A percentile compares a stretch with the other conserved stretches of the same genome.
These are phyloP conservation scores for Bauhinia variegata DNA, from an alignment of 306 rosid genomes.

Conservation along the genomic window DNA sequence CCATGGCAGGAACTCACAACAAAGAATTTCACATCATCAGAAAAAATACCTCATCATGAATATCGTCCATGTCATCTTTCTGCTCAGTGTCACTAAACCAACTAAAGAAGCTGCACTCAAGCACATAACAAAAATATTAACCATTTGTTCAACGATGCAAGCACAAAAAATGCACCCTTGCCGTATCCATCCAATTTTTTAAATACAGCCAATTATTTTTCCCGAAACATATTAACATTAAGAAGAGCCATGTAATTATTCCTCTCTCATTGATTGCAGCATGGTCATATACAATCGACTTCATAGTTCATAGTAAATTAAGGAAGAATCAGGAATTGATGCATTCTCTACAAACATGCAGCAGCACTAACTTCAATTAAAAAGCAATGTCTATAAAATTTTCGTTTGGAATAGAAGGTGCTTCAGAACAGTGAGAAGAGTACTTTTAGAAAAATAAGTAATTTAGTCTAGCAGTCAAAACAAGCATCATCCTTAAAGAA, in stretches of 20 bases:
- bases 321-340: neutral
- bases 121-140: neutral
- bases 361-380: too few species aligned
- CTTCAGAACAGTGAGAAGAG: neutral
- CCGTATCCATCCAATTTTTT: neutral
- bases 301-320: neutral
- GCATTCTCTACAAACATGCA: neutral
- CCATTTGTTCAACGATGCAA: neutral
- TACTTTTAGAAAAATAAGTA: neutral
- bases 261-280: neutral
- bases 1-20: neutral
- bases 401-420: neutral
- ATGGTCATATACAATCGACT: too few species aligned
- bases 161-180: neutral
- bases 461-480: too few species aligned
- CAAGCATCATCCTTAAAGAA: too few species aligned
- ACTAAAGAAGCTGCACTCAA: constrained; percentile 80
- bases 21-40: constrained; percentile 33
- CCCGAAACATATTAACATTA: constrained; percentile 10
- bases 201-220: neutral
- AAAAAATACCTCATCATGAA: constrained; percentile 79
- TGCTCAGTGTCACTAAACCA: constrained; percentile 64
- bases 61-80: constrained; percentile 73
- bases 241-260: neutral
- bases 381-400: neutral